Evolutionary conservation across 768 basidiomycete species (phyloP).

Genomic region (Xerocomellus amylosporus): DNA sequence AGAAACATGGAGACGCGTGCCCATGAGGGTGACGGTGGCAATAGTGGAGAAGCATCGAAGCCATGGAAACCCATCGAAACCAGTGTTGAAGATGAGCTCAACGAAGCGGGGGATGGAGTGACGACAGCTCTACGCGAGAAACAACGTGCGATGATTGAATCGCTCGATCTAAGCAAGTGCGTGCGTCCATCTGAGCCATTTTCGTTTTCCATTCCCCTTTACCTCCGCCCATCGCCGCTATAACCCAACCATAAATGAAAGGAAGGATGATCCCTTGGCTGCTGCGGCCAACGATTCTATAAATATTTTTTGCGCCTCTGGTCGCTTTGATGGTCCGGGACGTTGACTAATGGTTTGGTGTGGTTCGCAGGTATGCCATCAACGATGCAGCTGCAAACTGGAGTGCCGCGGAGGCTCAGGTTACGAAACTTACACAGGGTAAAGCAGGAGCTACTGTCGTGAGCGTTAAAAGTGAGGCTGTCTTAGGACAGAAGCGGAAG

Average conservation of each 20-base stretch:
- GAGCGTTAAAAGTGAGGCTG: conserved; percentile 56
- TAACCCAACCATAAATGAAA: neutral
- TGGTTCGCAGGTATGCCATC: conserved; percentile 62
- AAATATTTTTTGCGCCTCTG: neutral
- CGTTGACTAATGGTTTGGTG: neutral
- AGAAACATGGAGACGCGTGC: conserved; percentile 19
- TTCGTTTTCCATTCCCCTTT: neutral
- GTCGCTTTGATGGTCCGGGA: neutral
- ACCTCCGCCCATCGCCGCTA: conserved; percentile 6
- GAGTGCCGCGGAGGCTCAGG: conserved; percentile 70
- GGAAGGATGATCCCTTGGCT: neutral
- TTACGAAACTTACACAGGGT: conserved; percentile 46
- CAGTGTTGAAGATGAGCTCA: conserved; percentile 62
- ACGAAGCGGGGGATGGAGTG: conserved; percentile 73
- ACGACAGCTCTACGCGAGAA: conserved; percentile 54
- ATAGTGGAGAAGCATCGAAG: conserved; percentile 1
- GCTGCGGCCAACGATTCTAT: neutral
- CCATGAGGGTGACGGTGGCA: conserved; percentile 6
- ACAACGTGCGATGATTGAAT: conserved; percentile 85
- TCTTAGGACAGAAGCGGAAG: conserved; percentile 59
- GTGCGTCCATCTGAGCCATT: conserved; percentile 29
- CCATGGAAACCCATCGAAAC: conserved; percentile 46
- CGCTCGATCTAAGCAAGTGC: conserved; percentile 85
- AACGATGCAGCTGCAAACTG: conserved; percentile 70
- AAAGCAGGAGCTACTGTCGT: conserved; percentile 64